Evolutionary conservation across 192 early-diverging fungal species (phyloP).

Genomic region (Coemansia sp.): DNA sequence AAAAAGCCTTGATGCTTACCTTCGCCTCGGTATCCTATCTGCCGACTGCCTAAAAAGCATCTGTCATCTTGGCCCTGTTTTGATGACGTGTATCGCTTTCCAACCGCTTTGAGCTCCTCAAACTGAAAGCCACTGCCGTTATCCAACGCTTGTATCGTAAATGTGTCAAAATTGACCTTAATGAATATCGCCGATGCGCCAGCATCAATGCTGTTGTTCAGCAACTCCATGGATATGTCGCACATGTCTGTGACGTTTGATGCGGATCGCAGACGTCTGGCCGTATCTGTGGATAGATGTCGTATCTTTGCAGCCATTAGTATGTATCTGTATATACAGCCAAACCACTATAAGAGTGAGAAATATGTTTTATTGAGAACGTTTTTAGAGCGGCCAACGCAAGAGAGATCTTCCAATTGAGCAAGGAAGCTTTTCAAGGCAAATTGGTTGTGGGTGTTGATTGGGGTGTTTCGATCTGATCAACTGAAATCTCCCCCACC

Average conservation of each 20-base stretch:
- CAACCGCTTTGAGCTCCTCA: constrained; percentile 14
- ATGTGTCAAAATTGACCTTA: constrained; percentile 20
- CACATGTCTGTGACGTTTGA: constrained; percentile 26
- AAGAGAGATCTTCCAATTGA: too few species aligned
- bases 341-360: too few species aligned
- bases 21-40: constrained; percentile 34
- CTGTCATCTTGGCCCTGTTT: constrained; percentile 5
- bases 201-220: constrained; percentile 50
- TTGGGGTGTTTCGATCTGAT: too few species aligned
- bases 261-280: constrained; percentile 23
- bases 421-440: too few species aligned
- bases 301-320: constrained; percentile 9
- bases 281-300: constrained; percentile 10
- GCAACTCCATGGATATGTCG: constrained; percentile 24
- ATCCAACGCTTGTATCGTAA: constrained; percentile 22
- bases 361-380: too few species aligned
- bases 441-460: too few species aligned
- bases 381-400: too few species aligned
- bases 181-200: constrained; percentile 29
- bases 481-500: too few species aligned
- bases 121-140: constrained; percentile 34
- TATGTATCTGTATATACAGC: too few species aligned
- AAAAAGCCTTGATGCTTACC: constrained; percentile 20
- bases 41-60: background rate
- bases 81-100: constrained; percentile 30